phyloP scores from a whole-genome alignment of 2,329 filamentous ascomycete species.

The Pseudopithomyces chartarum region DNA sequence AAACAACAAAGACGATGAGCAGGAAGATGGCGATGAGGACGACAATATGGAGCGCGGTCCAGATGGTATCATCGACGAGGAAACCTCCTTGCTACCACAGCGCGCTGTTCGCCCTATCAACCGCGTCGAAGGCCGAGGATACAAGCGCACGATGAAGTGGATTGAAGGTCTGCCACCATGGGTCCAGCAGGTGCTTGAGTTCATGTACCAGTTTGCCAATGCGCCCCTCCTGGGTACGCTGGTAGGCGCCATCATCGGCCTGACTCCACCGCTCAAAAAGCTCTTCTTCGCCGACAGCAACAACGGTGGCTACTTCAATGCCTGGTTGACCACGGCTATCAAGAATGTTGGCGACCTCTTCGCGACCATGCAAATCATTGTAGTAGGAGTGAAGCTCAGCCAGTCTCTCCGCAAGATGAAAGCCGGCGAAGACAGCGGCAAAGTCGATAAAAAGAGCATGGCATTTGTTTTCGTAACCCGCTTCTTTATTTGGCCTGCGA shows the following conservation, averaged over 20 bases:
- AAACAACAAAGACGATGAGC: slow-evolving; percentile 20
- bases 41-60: slow-evolving; percentile 30
- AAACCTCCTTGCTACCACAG: slow-evolving; percentile 58
- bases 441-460: slow-evolving; percentile 57
- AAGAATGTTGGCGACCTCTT: slow-evolving; percentile 68
- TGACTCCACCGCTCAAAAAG: slow-evolving; percentile 63
- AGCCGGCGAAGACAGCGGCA: slow-evolving; percentile 46
- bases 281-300: slow-evolving; percentile 65
- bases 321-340: slow-evolving; percentile 67
- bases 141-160: slow-evolving; percentile 38
- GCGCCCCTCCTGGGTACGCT: slow-evolving; percentile 65
- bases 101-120: slow-evolving; percentile 35
- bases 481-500: slow-evolving; percentile 65
- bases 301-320: slow-evolving; percentile 67
- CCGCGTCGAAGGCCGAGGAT: slow-evolving; percentile 37
- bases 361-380: slow-evolving; percentile 67
- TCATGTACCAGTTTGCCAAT: slow-evolving; percentile 61
- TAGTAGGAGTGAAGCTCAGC: slow-evolving; percentile 69
- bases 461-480: slow-evolving; percentile 60
- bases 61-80: slow-evolving; percentile 46
- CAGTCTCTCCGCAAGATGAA: slow-evolving; percentile 57
- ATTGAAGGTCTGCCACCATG: slow-evolving; percentile 45
- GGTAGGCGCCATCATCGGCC: slow-evolving; percentile 63
- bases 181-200: slow-evolving; percentile 47
- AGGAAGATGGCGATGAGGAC: slow-evolving; percentile 19